Conservation (phyloP, 305 asterid species). For the Nicotiana rustica region DNA sequence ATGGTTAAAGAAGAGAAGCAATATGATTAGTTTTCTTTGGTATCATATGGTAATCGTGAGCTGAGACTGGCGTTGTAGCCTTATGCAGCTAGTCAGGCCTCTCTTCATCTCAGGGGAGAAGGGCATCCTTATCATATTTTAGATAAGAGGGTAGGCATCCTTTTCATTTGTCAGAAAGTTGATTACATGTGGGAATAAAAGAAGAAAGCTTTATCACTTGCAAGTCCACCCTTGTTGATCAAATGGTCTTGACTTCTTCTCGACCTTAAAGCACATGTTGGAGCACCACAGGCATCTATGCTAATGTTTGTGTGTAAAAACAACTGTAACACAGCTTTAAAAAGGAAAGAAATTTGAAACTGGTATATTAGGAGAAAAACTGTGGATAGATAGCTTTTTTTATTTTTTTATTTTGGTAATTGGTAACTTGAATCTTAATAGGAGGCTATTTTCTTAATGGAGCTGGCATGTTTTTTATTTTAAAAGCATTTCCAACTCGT, state of each 20-base stretch:
- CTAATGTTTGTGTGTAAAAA: not conserved
- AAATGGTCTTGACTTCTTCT: not conserved
- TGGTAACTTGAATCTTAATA: not conserved
- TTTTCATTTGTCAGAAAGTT: conserved; percentile 6
- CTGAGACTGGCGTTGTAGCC: not conserved
- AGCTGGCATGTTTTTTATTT: not conserved
- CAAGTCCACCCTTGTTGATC: not conserved
- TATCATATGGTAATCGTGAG: not conserved
- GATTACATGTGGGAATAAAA: not conserved
- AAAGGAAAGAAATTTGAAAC: not conserved
- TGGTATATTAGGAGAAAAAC: not conserved
- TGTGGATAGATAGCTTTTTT: not conserved
- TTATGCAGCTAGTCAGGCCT: conserved; percentile 20
- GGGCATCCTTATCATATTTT: not conserved
- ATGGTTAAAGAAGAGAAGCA: not conserved
- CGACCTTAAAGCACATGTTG: not conserved
- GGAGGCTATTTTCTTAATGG: not conserved
- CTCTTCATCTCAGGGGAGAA: not conserved
- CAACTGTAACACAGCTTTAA: not conserved
- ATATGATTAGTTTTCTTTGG: not conserved
- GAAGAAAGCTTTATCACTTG: not conserved
- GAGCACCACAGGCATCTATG: not conserved
- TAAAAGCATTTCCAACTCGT: not conserved
- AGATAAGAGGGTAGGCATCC: conserved; percentile 1
- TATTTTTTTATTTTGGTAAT: not conserved